Conservation (phyloP, 2,329 filamentous ascomycete genomes). For the Epichloe gansuensis region DNA sequence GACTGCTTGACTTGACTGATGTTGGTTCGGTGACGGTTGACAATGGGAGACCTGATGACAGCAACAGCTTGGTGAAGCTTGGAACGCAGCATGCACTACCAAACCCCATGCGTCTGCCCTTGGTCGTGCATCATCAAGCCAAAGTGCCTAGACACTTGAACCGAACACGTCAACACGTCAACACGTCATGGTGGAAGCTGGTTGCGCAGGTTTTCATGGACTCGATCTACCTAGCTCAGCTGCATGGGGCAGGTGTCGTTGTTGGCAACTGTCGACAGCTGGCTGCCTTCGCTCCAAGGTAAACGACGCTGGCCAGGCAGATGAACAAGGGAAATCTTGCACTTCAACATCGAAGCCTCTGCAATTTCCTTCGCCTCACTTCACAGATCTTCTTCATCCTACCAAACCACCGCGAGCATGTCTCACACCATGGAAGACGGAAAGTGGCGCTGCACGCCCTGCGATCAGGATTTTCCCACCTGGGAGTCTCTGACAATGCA, state of each 20-base stretch:
- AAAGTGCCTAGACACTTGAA: too few species aligned
- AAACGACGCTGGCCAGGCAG: background rate
- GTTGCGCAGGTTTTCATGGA: too few species aligned
- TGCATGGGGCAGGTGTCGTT: background rate
- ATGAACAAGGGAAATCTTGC: background rate
- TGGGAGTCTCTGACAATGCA: slow-evolving; percentile 16
- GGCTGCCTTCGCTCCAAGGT: background rate
- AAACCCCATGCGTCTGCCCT: too few species aligned
- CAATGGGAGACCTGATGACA: too few species aligned
- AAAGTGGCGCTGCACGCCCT: slow-evolving; percentile 17
- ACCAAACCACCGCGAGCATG: background rate
- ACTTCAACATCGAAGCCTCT: background rate
- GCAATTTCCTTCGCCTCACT: background rate
- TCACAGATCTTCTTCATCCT: background rate
- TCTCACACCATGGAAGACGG: slow-evolving; percentile 1
- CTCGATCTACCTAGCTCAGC: background rate
- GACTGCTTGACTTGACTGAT: too few species aligned
- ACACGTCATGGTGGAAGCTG: too few species aligned
- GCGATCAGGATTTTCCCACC: slow-evolving; percentile 15
- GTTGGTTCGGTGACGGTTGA: too few species aligned
- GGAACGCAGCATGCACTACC: too few species aligned
- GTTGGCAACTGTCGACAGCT: background rate
- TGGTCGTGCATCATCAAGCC: too few species aligned
- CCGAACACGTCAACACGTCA: too few species aligned
- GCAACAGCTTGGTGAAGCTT: too few species aligned